Evolutionary conservation across 257 asterid species (phyloP), one percentile per base, ranked within the genome.

Genomic region (Solanum ossicruentum): DNA sequence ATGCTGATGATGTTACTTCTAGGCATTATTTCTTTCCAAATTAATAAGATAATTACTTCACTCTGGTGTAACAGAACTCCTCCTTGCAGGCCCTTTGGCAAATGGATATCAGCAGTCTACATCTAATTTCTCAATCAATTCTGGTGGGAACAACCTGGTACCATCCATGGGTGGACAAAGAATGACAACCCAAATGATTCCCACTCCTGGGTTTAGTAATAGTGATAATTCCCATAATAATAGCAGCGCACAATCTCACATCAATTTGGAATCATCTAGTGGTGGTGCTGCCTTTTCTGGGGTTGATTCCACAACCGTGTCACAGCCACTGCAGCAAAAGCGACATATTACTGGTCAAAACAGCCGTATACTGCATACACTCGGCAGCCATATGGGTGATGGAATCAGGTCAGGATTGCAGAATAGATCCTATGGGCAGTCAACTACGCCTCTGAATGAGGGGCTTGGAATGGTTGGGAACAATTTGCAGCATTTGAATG

Each of bases 151-250:
- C 85, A 93, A 87, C 95, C 84, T 88, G 89, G 87, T 87, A 70
- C 16, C 93, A 85, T 90, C 98, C 86, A 79, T 91, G 90, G 94
- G 92, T 82, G 91, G 83, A 70, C 95, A 92, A 85, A 94, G 97
- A 86, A 90, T 91, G 93, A 75, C 94, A n/a, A 92, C 95, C 88
- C 99, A 95, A 90, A 97, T 95, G 99, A 97, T 97, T 63, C 98
- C 99, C 10, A 94, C 99, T 75, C 98, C 99, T 87, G 99, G 99
- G 84, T 90, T 93, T 80, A 92, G 85, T 88, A 93, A 88, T 85
- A 89, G 70, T 85, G 92, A 86, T 85, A 91, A 86, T 39, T 63
- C 89, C 49, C 91, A 90, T 86, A 90, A 78, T 75, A 86, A 85
- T 86, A 86, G 84, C 88, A 91, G 86, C 84, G 90, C 86, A 85